Base-by-base conservation (phyloP, 1,284 basidiomycete species). In the Lentinula novae-zelandiae region DNA sequence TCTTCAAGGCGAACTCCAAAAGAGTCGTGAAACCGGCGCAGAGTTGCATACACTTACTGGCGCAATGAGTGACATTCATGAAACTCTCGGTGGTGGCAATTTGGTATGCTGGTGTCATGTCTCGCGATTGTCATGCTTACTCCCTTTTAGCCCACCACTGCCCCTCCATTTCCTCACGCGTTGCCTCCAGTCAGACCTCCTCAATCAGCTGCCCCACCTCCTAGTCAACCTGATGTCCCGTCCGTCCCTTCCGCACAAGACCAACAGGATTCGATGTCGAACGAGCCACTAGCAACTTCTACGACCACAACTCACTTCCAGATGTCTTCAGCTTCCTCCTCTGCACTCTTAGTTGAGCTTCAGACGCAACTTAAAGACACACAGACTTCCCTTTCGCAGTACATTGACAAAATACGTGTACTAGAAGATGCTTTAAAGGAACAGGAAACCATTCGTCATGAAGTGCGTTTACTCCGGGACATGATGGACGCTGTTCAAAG, bases 11-110 rank as follows among this genome's bases (percentile, higher is more conserved):
- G 96, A 98, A 71, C 83, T 99, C 39, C 89, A 92, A 74, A 96
- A 96, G 76, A 96, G 93, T 70, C 87, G 94, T 17, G 95, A 98
- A 70, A 96, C 95, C 0, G 92, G 93, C n/a, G 82, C 87, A 1
- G 96, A 99, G 71, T 80, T 99, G 4, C 87, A 89, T 67, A 84
- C 84, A 0, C 77, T 99, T 44, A 90, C 86, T 20, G 82, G 83
- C n/a, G 82, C 91, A 1, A 94, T 99, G 84, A 86, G 81, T 52
- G 95, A 98, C 40, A 94, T 98, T 52, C 91, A 95, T 64, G 95
- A 97, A 67, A 95, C 93, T 0, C 80, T 99, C 2, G 92, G 92
- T 38, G 96, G 96, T 4, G 84, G 86, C 42, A 63, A 61, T 50
- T 67, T 90, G 69, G 93, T 93, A 64, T 64, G 89, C 81, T 15